These are phyloP conservation scores for Lactifluus hygrophoroides DNA, from an alignment of 768 basidiomycete genomes.

Conservation along the genomic window DNA sequence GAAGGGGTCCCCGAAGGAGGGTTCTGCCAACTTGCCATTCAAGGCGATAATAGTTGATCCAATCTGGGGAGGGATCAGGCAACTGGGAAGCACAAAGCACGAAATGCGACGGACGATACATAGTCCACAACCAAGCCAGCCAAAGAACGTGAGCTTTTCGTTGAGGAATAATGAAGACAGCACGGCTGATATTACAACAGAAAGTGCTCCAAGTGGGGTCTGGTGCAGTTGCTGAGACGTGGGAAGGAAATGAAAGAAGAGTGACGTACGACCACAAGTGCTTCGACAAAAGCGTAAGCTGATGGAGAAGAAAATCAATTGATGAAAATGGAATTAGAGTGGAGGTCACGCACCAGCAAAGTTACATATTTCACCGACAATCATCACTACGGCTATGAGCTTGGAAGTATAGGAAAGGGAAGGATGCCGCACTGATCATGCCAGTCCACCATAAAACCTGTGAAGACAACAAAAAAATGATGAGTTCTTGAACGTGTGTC, in stretches of 20 bases:
- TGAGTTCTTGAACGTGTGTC: neutral
- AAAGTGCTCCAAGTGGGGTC: slow-evolving; percentile 94
- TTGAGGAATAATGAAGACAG: slow-evolving; percentile 90
- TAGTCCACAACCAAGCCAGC: slow-evolving; percentile 89
- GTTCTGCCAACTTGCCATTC: slow-evolving; percentile 46
- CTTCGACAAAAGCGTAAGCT: slow-evolving; percentile 87
- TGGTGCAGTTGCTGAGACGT: slow-evolving; percentile 24
- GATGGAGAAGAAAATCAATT: slow-evolving; percentile 21
- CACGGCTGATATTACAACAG: slow-evolving; percentile 92
- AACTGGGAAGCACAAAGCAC: neutral
- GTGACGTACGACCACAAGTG: slow-evolving; percentile 75
- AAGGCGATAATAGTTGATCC: slow-evolving; percentile 87
- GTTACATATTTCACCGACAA: slow-evolving; percentile 81
- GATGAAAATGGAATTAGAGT: slow-evolving; percentile 22
- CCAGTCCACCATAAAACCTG: slow-evolving; percentile 90
- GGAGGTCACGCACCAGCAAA: slow-evolving; percentile 54
- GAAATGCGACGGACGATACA: slow-evolving; percentile 60
- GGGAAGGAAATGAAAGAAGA: neutral
- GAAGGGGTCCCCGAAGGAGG: slow-evolving; percentile 17
- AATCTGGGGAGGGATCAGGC: slow-evolving; percentile 36
- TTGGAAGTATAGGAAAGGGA: neutral
- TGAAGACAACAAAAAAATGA: neutral
- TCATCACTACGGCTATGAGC: slow-evolving; percentile 58
- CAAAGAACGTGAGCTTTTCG: slow-evolving; percentile 90
- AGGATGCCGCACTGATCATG: slow-evolving; percentile 61